A percentile compares a stretch with the other conserved stretches of the same genome.
phyloP scores from a whole-genome alignment of 768 basidiomycete species.

The Serendipita sp. region DNA sequence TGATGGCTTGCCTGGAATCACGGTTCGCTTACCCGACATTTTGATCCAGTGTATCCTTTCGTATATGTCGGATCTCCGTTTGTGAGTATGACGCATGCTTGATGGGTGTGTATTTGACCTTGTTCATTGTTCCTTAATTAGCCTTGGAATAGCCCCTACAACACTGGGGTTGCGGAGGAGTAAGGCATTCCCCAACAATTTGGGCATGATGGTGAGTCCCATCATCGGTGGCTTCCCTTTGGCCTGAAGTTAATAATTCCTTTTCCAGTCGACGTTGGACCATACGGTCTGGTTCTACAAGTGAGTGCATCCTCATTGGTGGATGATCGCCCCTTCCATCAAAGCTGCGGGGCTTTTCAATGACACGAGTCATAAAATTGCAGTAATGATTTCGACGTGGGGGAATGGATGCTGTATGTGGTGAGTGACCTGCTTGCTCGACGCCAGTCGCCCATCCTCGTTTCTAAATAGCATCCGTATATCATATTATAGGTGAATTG shows the following conservation, averaged over 20 bases:
- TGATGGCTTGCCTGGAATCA: neutral
- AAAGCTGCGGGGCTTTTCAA: neutral
- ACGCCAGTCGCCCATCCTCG: neutral
- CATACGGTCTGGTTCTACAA: slow-evolving; percentile 75
- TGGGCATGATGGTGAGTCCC: slow-evolving; percentile 46
- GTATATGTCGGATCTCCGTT: slow-evolving; percentile 63
- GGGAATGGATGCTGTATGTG: slow-evolving; percentile 67
- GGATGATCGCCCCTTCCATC: neutral
- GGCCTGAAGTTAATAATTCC: neutral
- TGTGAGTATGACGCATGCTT: slow-evolving; percentile 32
- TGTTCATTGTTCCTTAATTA: slow-evolving; percentile 19
- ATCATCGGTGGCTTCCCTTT: slow-evolving; percentile 4
- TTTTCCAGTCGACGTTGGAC: slow-evolving; percentile 48
- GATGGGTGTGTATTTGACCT: slow-evolving; percentile 5
- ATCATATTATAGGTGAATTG: slow-evolving; percentile 38
- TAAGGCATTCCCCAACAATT: slow-evolving; percentile 32
- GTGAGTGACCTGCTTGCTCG: slow-evolving; percentile 30
- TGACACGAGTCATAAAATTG: neutral
- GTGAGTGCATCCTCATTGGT: slow-evolving; percentile 30
- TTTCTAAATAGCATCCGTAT: neutral
- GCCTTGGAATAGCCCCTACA: slow-evolving; percentile 39
- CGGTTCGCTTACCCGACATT: neutral
- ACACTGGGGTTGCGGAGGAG: slow-evolving; percentile 39
- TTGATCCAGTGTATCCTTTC: slow-evolving; percentile 55
- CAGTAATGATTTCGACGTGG: slow-evolving; percentile 55